These are phyloP conservation scores for Eucalyptus microcorys DNA, from an alignment of 345 rosid genomes.

Conservation along the genomic window DNA sequence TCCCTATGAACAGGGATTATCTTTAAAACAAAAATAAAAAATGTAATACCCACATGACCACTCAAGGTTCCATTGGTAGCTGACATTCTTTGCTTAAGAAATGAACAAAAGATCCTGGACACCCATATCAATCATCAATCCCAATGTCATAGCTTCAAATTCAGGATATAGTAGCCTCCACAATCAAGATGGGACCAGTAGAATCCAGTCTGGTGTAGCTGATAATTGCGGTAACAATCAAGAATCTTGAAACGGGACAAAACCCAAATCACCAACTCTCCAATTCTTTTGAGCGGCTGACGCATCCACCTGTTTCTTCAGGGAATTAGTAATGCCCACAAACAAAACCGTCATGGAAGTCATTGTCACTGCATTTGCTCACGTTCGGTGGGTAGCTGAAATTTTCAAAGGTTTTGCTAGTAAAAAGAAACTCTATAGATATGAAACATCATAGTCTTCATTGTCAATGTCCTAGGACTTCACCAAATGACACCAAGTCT, in stretches of 20 bases:
- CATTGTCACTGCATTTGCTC: not conserved
- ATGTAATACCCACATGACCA: not conserved
- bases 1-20: not conserved
- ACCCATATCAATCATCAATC: not conserved
- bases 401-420: not conserved
- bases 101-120: not conserved
- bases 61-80: not conserved
- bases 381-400: not conserved
- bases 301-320: not conserved
- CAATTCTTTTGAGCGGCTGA: not conserved
- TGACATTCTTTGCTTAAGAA: not conserved
- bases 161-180: not conserved
- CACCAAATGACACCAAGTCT: not conserved
- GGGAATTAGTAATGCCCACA: not conserved
- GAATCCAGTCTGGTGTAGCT: not conserved
- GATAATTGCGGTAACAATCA: not conserved
- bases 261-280: not conserved
- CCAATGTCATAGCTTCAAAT: not conserved
- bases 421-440: not conserved
- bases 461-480: not conserved
- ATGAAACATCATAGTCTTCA: not conserved
- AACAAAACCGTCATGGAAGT: not conserved
- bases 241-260: not conserved
- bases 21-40: not conserved
- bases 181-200: constrained; percentile 4